phyloP scores from a whole-genome alignment of 192 early-diverging fungal genomes.

The Coemansia sp. region DNA sequence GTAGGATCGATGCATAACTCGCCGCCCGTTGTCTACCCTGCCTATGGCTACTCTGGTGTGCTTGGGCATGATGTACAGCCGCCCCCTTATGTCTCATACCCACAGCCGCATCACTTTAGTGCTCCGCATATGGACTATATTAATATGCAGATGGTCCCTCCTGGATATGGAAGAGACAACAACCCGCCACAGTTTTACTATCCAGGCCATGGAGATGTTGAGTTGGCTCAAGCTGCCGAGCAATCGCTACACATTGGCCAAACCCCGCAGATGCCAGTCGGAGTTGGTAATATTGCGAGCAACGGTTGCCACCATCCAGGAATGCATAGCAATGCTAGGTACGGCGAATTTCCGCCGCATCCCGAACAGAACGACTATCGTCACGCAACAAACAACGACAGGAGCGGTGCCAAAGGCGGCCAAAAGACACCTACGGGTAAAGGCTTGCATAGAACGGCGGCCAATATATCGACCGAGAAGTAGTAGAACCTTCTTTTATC shows the following conservation, averaged over 20 bases:
- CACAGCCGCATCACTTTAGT: not conserved
- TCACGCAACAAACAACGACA: not conserved
- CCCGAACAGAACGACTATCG: not conserved
- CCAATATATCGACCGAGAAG: not conserved
- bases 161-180: not conserved
- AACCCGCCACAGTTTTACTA: slow-evolving; percentile 9
- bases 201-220: not conserved
- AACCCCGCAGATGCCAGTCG: not conserved
- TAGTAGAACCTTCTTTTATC: not conserved
- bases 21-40: not conserved
- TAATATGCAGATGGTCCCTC: slow-evolving; percentile 18
- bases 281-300: slow-evolving; percentile 8
- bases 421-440: not conserved
- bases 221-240: not conserved
- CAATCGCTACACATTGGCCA: not conserved
- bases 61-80: not conserved
- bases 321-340: not conserved
- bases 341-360: not conserved
- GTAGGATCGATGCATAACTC: not conserved
- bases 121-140: slow-evolving; percentile 22
- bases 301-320: slow-evolving; percentile 1
- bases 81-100: slow-evolving; percentile 4
- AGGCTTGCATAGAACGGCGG: not conserved
- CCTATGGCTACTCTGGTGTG: slow-evolving; percentile 1
- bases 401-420: not conserved